phyloP scores from a whole-genome alignment of 306 rosid species.

The Hippophae rhamnoides region DNA sequence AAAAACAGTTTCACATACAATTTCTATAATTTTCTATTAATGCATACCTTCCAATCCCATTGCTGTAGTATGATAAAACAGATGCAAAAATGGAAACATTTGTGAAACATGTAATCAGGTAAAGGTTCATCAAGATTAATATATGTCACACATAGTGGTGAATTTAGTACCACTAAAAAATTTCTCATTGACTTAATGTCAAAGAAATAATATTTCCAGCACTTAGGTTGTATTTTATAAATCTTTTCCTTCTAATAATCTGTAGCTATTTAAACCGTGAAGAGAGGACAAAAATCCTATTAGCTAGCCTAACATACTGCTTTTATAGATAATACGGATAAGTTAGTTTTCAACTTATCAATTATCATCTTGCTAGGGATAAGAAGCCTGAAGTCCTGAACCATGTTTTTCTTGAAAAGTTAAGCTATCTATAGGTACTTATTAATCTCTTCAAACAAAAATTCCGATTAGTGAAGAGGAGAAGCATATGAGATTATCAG shows the following conservation, averaged over 20 bases:
- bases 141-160: neutral
- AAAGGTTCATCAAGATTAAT: neutral
- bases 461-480: too few relatives aligned
- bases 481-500: too few relatives aligned
- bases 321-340: neutral
- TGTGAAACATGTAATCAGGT: neutral
- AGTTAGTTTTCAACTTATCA: neutral
- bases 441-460: too few relatives aligned
- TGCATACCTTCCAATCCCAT: slow-evolving; percentile 1
- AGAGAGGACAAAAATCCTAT: neutral
- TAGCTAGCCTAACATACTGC: neutral
- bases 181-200: neutral
- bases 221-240: too few relatives aligned
- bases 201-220: too few relatives aligned
- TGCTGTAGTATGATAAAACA: slow-evolving; percentile 5
- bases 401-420: neutral
- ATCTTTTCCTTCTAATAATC: neutral
- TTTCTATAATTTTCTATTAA: neutral
- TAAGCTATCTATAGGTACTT: too few relatives aligned
- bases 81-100: neutral
- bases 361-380: neutral
- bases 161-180: neutral
- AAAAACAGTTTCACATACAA: too few relatives aligned
- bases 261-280: neutral
- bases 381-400: neutral